phyloP scores from a whole-genome alignment of 768 basidiomycete genomes.

The Ephemerocybe angulata region DNA sequence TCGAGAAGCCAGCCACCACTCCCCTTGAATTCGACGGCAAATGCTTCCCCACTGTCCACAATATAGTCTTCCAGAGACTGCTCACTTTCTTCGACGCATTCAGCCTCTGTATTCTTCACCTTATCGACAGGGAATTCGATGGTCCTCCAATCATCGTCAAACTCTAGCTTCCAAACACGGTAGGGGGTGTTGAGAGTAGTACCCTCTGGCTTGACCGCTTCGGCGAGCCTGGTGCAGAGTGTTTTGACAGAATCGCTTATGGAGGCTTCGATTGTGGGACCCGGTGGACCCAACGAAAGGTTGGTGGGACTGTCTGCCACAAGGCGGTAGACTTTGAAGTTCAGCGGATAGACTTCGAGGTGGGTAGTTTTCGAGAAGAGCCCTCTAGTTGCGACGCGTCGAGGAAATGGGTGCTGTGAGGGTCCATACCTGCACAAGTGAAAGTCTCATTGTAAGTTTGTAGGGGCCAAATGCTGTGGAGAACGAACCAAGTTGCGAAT shows the following conservation, averaged over 20 bases:
- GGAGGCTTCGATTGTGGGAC: conserved; percentile 45
- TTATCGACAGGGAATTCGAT: conserved; percentile 32
- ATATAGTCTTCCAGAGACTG: conserved; percentile 56
- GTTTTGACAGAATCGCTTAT: conserved; percentile 45
- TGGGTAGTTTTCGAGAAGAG: conserved; percentile 38
- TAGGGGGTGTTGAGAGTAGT: conserved; percentile 34
- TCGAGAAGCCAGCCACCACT: conserved; percentile 59
- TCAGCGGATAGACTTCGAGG: conserved; percentile 72
- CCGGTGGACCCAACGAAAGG: conserved; percentile 22
- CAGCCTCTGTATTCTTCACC: conserved; percentile 28
- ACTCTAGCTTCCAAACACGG: conserved; percentile 63
- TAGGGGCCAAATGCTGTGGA: conserved; percentile 1
- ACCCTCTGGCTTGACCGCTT: conserved; percentile 29
- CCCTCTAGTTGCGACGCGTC: conserved; percentile 64
- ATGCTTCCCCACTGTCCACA: conserved; percentile 59
- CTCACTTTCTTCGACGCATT: conserved; percentile 43
- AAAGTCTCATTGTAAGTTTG: conserved; percentile 2
- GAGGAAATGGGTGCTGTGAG: conserved; percentile 51
- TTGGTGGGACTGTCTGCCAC: conserved; percentile 26
- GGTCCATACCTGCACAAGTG: conserved; percentile 63
- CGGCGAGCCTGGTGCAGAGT: conserved; percentile 40
- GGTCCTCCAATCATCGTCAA: conserved; percentile 30
- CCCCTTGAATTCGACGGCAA: conserved; percentile 72
- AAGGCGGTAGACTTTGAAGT: conserved; percentile 53
- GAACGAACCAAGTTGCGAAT: conserved; percentile 61